These are phyloP conservation scores for Discostella stelligeroides DNA, from an alignment of 108 stramenopile genomes.

Conservation along the genomic window DNA sequence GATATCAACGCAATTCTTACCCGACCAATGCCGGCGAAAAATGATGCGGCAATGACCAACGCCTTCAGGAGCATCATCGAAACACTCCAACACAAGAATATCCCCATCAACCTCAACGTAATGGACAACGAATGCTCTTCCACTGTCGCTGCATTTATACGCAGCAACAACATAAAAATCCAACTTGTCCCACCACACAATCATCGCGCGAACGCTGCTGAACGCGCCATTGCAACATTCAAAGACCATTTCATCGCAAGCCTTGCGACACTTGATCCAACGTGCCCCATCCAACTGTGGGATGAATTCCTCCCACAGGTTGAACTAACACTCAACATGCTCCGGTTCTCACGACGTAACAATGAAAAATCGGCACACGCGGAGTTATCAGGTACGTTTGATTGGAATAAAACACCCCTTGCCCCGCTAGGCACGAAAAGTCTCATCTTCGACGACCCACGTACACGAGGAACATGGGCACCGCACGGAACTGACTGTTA, in stretches of 20 bases:
- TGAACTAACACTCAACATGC: slow-evolving; percentile 20
- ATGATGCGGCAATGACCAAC: background rate
- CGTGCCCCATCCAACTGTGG: slow-evolving; percentile 18
- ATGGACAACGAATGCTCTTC: slow-evolving; percentile 2
- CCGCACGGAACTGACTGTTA: slow-evolving; percentile 32
- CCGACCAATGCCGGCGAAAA: background rate
- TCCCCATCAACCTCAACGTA: background rate
- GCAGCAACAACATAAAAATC: background rate
- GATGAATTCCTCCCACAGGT: slow-evolving; percentile 24
- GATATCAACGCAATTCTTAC: background rate
- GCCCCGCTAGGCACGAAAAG: slow-evolving; percentile 10
- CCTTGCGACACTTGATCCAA: slow-evolving; percentile 19
- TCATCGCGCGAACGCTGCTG: slow-evolving; percentile 19
- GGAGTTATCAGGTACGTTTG: slow-evolving; percentile 30
- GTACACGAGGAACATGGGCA: slow-evolving; percentile 25
- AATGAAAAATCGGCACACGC: slow-evolving; percentile 44
- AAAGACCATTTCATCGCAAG: slow-evolving; percentile 20
- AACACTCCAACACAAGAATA: background rate
- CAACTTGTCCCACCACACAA: background rate
- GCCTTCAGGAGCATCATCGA: background rate
- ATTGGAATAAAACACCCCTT: slow-evolving; percentile 40
- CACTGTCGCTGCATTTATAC: background rate
- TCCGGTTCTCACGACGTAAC: slow-evolving; percentile 41
- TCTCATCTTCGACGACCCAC: slow-evolving; percentile 27
- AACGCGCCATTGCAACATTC: slow-evolving; percentile 30